Conservation (phyloP, 1,284 basidiomycete genomes). For the Ustilago xerochloae region DNA sequence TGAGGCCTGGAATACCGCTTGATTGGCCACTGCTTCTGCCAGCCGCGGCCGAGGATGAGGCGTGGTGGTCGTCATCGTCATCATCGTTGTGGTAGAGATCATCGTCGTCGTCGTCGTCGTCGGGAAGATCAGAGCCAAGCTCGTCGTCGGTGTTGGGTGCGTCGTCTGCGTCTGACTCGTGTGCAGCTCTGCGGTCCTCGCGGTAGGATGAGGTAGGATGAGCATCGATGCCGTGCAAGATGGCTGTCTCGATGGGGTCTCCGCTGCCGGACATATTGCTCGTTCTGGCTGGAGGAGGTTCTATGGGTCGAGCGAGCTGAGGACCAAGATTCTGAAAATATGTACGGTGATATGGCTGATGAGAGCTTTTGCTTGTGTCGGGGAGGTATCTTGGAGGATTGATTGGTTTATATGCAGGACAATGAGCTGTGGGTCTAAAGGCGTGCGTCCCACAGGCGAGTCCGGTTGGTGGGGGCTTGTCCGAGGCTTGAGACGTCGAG, state of each 20-base stretch:
- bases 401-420: no score
- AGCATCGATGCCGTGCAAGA: conserved; percentile 43
- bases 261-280: conserved; percentile 30
- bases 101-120: conserved; percentile 29
- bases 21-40: neutral
- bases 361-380: no score
- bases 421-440: no score
- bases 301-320: neutral
- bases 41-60: neutral
- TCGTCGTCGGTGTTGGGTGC: conserved; percentile 53
- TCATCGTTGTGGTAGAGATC: conserved; percentile 21
- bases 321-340: no score
- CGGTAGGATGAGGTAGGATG: conserved; percentile 21
- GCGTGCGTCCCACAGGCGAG: no score
- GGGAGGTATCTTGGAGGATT: no score
- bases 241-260: conserved; percentile 45
- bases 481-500: neutral
- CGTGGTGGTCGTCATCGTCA: conserved; percentile 9
- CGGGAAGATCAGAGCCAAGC: conserved; percentile 45
- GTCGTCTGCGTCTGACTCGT: conserved; percentile 11
- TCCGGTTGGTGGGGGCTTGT: no score
- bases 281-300: neutral
- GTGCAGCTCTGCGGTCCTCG: conserved; percentile 32
- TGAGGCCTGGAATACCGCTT: conserved; percentile 10
- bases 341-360: no score